Evolutionary conservation across 192 early-diverging fungal genomes (phyloP).

Genomic region (Haplosporangium gracile): DNA sequence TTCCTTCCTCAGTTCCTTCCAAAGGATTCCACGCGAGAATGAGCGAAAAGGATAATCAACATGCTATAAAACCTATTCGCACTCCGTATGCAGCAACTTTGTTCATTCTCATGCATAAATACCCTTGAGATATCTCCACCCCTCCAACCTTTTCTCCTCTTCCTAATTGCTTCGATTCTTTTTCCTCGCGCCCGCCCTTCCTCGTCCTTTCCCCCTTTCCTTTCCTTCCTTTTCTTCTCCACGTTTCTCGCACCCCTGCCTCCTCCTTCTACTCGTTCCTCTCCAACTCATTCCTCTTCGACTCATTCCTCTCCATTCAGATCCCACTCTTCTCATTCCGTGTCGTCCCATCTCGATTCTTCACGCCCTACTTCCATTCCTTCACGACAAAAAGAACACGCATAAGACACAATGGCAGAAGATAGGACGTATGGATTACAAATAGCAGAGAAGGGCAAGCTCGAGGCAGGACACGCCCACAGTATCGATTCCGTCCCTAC

Average conservation of each 20-base stretch:
- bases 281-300: constrained; percentile 1
- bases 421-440: constrained; percentile 14
- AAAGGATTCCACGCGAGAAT: neutral
- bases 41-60: neutral
- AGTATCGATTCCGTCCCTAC: neutral
- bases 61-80: neutral
- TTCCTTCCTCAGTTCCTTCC: neutral
- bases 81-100: neutral
- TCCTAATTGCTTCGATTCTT: neutral
- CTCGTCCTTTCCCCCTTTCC: neutral
- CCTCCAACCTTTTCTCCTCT: neutral
- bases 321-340: neutral
- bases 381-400: no score
- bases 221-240: neutral
- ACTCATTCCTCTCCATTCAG: constrained; percentile 5
- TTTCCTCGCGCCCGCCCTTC: neutral
- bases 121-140: neutral
- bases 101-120: constrained; percentile 1
- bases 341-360: neutral
- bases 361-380: neutral
- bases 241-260: neutral
- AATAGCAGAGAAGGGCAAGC: constrained; percentile 9
- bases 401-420: neutral
- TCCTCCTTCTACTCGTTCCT: neutral
- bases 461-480: neutral